Base-by-base conservation (phyloP, 1,139 yeast species). In the Zygosaccharomyces sapae region DNA sequence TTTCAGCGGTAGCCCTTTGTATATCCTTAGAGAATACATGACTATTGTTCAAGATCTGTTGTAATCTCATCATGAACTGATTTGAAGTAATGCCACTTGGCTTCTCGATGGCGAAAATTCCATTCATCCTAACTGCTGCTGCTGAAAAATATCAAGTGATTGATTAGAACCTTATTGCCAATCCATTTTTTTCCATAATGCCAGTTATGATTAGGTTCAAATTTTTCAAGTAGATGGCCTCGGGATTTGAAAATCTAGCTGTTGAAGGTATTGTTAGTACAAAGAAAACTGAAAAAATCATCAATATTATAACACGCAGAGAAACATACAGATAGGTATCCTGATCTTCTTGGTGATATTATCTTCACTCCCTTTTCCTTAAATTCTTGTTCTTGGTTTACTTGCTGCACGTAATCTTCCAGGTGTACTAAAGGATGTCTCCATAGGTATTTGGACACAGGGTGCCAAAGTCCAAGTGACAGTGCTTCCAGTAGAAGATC, bases 81-180 rank as follows among this genome's bases (percentile, higher is more conserved):
- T 90, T 79, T 0, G 97, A 88, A 0, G 94, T 73, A 12, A 83
- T 75, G 0, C 96, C 96, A 10, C 82, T 71, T 0, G 97, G 97
- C 63, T 92, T 92, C 58, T 84, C 83, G 38, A 92, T 78, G n/a
- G 97, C 97, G 71, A 92, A 87, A 2, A 90, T 78, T 42, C 98
- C 98, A 58, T 85, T 84, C 92, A 86, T 83, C 2, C 44, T 37
- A 12, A 27, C n/a, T 58, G 29, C 44, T 7, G 19, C 19, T 16
- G 3, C 22, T 19, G 5, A n/a, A 27, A 13, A 19, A 10, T 33
- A 12, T 22, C 30, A 20, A 9, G 16, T 34, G 12, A 10, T 27
- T 3, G 16, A 6, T 30, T 24, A 20, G 22, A 12, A 12, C 19
- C 10, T 20, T 22, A 8, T 12, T 19, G n/a, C 16, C 13, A 5